Base-by-base conservation (phyloP, 1,284 basidiomycete genomes). In the Porodaedalea pini region DNA sequence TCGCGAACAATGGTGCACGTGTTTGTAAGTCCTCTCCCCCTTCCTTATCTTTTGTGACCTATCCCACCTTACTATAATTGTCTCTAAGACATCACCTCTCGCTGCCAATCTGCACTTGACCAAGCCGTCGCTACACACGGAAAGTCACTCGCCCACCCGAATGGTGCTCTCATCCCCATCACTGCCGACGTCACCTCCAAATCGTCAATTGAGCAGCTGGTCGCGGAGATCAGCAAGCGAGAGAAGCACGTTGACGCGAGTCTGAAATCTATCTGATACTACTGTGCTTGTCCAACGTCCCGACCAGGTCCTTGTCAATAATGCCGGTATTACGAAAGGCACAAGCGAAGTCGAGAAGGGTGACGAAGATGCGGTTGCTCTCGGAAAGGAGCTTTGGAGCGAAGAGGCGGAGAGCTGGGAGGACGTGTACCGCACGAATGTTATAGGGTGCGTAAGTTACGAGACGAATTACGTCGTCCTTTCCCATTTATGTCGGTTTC, bases 291-390 rank as follows among this genome's bases (percentile, higher is more conserved):
- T 34, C 13, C 13, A 34, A 34, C n/a, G n/a, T n/a, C n/a, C n/a
- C n/a, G n/a, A n/a, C n/a, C n/a, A n/a, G 32, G 32, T 45, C 4
- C 69, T 76, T 10, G 69, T 75, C 29, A 74, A 74, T 58, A 74
- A 73, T 56, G 71, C 72, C 0, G 72, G 73, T 2, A 67, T 75
- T 32, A 66, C 64, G 32, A 58, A 66, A 17, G 66, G 63, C 0
- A 68, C 59, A 8, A 68, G 65, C 40, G 50, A 53, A 4, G 65
- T 70, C 4, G 67, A 73, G 61, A 67, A 70, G 55, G 70, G 68
- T n/a, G 63, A 72, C 41, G 64, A 71, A 54, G 66, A 64, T 56
- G 67, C 66, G 2, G 53, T 70, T 43, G 68, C 65, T 1, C 63
- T 76, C 29, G 54, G 62, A 15, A 64, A 69, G 13, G 65, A 72